Conservation (phyloP, 345 rosid species). For the Turritis glabra region DNA sequence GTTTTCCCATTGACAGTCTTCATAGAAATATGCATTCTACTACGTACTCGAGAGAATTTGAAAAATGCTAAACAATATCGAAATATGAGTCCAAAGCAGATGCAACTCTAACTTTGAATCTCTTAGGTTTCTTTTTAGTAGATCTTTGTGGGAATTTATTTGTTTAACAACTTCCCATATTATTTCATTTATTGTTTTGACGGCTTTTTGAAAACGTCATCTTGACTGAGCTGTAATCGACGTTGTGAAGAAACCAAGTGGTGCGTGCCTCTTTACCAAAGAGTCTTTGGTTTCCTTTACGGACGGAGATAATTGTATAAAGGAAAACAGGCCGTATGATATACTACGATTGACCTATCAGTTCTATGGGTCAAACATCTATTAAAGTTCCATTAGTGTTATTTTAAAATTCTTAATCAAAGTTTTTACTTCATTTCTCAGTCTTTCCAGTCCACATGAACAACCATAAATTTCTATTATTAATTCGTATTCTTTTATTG, state of each 20-base stretch:
- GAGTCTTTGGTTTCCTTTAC: neutral
- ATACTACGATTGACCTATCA: no score
- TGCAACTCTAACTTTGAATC: neutral
- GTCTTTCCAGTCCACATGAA: neutral
- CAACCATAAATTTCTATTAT: neutral
- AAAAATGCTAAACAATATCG: neutral
- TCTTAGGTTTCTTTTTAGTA: neutral
- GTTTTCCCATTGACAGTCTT: conserved; percentile 7
- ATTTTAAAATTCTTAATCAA: neutral
- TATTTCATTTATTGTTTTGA: neutral
- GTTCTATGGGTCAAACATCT: neutral
- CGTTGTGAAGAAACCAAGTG: neutral
- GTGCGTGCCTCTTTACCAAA: conserved; percentile 6
- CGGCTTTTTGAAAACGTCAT: neutral
- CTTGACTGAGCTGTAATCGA: neutral
- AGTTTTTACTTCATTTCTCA: neutral
- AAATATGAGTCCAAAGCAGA: neutral
- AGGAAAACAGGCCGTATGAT: neutral
- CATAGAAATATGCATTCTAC: neutral
- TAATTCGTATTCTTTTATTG: no score
- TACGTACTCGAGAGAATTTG: neutral
- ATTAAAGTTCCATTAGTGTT: neutral
- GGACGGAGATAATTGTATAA: neutral
- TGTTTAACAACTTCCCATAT: neutral
- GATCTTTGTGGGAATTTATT: neutral